Evolutionary conservation across 805 yeast species (phyloP), one percentile per base, ranked within the genome.

Genomic region (Lipomyces yamanashiensis): DNA sequence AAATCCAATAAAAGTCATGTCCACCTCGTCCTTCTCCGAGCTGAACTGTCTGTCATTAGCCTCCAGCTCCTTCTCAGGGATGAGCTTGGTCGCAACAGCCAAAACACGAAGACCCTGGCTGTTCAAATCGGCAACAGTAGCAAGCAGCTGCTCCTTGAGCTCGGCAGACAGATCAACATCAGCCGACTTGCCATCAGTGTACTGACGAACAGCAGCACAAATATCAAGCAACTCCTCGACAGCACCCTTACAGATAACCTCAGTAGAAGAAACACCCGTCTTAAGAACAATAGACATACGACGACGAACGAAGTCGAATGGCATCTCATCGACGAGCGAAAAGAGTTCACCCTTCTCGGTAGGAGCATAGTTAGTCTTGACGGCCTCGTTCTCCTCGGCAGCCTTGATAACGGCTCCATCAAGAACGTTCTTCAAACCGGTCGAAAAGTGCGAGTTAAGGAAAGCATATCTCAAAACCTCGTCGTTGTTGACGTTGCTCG

Each of bases 191-290:
- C 49, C 62, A 13, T 43, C 63, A 19, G 23, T n/a, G 47, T 52
- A 66, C 40, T 55, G 60, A 40, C 69, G 67, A 21, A 66, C 65
- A 13, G 39, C 48, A 9, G 49, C 13, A 47, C 69, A 66, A 19
- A 60, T 59, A 12, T 63, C 69, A 23, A 66, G 56, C 17, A 66
- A 36, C 56, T 66, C 69, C 58, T 66, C 69, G 36, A 64, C 69
- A 7, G 69, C 69, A 51, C 69, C 69, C 58, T 66, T 66, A 63
- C 69, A 66, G 34, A 66, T 58, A 21, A 66, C 47, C 57, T 64
- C 68, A 15, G 58, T 53, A 15, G 40, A 44, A 17, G 43, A 8
- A 15, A 33, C 49, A 5, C 44, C 48, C 12, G 66, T 62, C 65
- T 64, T 56, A 39, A 66, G 41, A 23, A 66, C 52, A 17, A 66